These are phyloP conservation scores for Thraustochytrium sp. DNA, from an alignment of 352 stramenopile species.

Conservation along the genomic window DNA sequence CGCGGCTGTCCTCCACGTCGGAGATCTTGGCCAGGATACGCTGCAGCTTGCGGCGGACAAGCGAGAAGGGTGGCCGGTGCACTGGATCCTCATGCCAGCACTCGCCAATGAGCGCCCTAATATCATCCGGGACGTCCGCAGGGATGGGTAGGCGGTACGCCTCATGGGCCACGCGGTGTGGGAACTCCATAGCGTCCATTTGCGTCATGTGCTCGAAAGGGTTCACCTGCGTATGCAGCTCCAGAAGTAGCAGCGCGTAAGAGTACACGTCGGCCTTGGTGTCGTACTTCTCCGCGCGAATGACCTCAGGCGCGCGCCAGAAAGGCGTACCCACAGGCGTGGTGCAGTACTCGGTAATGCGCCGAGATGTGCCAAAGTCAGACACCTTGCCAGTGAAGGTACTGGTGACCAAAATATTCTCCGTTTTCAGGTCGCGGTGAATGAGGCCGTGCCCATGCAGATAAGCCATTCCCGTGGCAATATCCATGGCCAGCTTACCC, in stretches of 20 bases:
- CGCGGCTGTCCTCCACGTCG: background rate
- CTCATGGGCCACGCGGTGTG: conserved; percentile 24
- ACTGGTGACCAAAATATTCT: conserved; percentile 49
- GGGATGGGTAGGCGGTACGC: conserved; percentile 6
- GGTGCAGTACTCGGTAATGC: background rate
- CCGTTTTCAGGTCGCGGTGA: conserved; percentile 50
- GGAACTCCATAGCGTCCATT: conserved; percentile 37
- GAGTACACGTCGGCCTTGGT: conserved; percentile 46
- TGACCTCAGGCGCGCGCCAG: conserved; percentile 47
- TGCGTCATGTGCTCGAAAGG: conserved; percentile 36
- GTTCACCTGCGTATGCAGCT: conserved; percentile 37
- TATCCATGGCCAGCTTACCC: conserved; percentile 41
- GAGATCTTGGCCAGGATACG: conserved; percentile 11
- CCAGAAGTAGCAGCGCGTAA: conserved; percentile 44
- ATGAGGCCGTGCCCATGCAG: conserved; percentile 49
- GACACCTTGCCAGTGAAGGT: conserved; percentile 47
- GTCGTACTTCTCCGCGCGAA: conserved; percentile 45
- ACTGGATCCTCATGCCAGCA: conserved; percentile 34
- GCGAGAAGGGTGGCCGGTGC: background rate
- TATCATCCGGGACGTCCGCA: background rate
- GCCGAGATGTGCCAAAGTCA: conserved; percentile 44
- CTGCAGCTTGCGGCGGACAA: conserved; percentile 9
- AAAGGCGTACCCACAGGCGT: conserved; percentile 47
- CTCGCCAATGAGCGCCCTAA: background rate
- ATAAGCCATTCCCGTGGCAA: conserved; percentile 49